Base-by-base conservation (phyloP, 805 yeast species). In the Kluyveromyces aestuarii region DNA sequence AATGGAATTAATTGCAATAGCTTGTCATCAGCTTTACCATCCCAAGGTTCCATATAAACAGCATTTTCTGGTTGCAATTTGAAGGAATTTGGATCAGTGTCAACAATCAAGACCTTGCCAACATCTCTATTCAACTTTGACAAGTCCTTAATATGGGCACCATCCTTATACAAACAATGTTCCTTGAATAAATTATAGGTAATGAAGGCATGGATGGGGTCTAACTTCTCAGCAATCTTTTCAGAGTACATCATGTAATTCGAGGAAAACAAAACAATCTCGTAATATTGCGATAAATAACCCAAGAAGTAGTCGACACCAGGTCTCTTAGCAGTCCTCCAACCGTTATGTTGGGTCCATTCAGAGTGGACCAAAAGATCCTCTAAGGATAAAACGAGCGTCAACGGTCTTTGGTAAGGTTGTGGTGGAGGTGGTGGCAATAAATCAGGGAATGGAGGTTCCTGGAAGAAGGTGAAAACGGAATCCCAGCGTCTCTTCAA, bases 311-410 rank as follows among this genome's bases (percentile, higher is more conserved):
- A 93, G 68, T 95, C 99, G 52, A 88, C 82, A 53, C 99, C 99
- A 35, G 99, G 98, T 73, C 99, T 87, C 75, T 93, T 93, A 30
- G 96, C 98, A 14, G 97, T 91, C 72, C 93, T 83, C 99, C 99
- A 93, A 48, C 99, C 99, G 63, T 80, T 76, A 67, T 87, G 81
- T 56, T 87, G 80, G 49, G 87, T 79, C 99, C 99, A 93, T 53
- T 84, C 87, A 38, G 95, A 82, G 66, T 93, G 96, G 49, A 91
- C 80, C 62, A 93, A 76, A 51, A 93, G 72, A 61, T 93, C 99
- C 59, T 93, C 99, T 60, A 93, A 76, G 30, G 87, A 82, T 58
- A 93, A 67, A 8, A 93, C 97, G 55, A 93, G 73, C 2, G 99
- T 93, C 63, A 86, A 70, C 35, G 98, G 96, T 62, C 96, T 84